phyloP scores from a whole-genome alignment of 371 early-diverging fungal species.

The Mortierella sp. region DNA sequence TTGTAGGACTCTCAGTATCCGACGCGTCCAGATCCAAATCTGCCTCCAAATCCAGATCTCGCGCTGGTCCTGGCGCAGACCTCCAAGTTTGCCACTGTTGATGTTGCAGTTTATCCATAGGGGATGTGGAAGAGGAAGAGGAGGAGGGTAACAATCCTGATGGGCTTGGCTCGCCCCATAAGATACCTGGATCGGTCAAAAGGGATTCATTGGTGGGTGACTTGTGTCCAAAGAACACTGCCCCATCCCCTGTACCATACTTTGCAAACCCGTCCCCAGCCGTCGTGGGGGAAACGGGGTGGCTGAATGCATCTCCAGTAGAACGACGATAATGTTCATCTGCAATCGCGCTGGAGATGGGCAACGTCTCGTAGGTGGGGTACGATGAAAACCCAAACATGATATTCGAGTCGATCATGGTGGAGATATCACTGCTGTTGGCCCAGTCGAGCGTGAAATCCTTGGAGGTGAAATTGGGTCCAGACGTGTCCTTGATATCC shows the following conservation, averaged over 20 bases:
- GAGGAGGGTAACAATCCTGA: neutral
- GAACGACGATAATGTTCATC: slow-evolving; percentile 22
- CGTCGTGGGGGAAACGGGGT: neutral
- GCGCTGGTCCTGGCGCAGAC: neutral
- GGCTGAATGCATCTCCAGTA: neutral
- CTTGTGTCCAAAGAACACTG: slow-evolving; percentile 2
- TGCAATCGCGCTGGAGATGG: slow-evolving; percentile 29
- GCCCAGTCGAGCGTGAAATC: slow-evolving; percentile 21
- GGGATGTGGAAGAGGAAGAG: neutral
- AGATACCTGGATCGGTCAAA: neutral
- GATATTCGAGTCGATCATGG: slow-evolving; percentile 28
- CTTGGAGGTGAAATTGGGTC: slow-evolving; percentile 5
- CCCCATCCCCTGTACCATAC: slow-evolving; percentile 14
- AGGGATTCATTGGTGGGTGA: neutral
- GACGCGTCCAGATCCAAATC: slow-evolving; percentile 15
- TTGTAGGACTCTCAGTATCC: slow-evolving; percentile 12
- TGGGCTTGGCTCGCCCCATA: neutral
- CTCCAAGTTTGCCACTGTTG: slow-evolving; percentile 27
- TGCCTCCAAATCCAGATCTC: slow-evolving; percentile 6
- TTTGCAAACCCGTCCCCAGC: slow-evolving; percentile 30
- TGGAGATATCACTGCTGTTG: slow-evolving; percentile 6
- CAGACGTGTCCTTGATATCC: slow-evolving; percentile 1
- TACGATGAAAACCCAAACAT: slow-evolving; percentile 45
- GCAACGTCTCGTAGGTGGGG: slow-evolving; percentile 30
- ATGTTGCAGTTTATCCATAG: neutral